Base-by-base conservation (phyloP, 805 yeast species). In the Monosporozyma siamensis region DNA sequence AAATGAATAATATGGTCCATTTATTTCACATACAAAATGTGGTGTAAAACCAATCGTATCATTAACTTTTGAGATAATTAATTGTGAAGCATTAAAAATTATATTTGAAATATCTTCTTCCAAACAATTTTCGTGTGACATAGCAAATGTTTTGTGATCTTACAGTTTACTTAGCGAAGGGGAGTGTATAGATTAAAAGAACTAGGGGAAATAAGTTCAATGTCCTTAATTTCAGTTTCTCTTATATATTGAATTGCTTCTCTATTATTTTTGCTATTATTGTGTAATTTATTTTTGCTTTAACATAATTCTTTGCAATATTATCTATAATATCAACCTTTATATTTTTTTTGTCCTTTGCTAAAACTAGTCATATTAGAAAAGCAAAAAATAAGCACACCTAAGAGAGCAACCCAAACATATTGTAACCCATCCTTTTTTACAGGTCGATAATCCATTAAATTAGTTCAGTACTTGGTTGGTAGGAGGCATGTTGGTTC, bases 21-120 rank as follows among this genome's bases (percentile, higher is more conserved):
- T 31, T 3, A 31, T 18, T 31, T 31, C 35, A 31, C 35, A 31
- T 11, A 18, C 35, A 18, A 31, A 31, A 31, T 31, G 35, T 7
- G 35, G 35, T 8, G 35, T 31, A 20, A 31, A 31, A 9, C 35
- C 35, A 18, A 31, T 31, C 18, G 35, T 31, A 31, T 31, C 35
- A 31, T 31, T 31, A 18, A 31, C 23, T 18, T 31, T 18, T 8
- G 35, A 31, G 2, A 31, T 23, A 18, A 31, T 18, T 31, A 31
- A 31, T 31, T 31, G 35, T 9, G 35, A 18, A 15, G 35, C 18
- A 20, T 31, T 31, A 18, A 31, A 31, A 8, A 31, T 31, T 17
- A 31, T 31, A 20, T 31, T 31, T 9, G 23, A 17, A 31, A 31
- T 31, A 20, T 31, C 23, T 12, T 20, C 18, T 31, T 31, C 35